Base-by-base conservation (phyloP, 805 yeast species). In the Lipomyces sp. region DNA sequence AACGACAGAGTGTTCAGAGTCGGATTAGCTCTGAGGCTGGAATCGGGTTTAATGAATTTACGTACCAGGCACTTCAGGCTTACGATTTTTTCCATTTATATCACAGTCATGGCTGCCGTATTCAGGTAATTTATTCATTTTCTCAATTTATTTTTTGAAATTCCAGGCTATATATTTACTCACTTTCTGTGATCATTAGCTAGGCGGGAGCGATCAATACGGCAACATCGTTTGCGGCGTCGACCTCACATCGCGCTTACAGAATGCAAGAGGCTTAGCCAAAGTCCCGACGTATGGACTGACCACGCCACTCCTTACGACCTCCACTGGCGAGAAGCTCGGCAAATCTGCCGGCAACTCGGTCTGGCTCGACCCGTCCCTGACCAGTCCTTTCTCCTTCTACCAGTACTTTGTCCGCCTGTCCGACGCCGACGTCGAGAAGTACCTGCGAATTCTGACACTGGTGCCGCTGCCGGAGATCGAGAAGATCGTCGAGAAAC, bases 341-440 rank as follows among this genome's bases (percentile, higher is more conserved):
- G 98, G 98, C 28, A 93, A 93, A 64, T 85, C 95, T 49, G 96
- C 96, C 1, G 98, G 98, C 0, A 93, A 93, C 71, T 98, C 98
- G 0, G 80, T 93, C 1, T 93, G 93, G 69, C 81, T 93, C 47
- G 90, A 84, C 62, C 74, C 80, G 6, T 67, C 71, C n/a, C 68
- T 85, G 51, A 91, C 96, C 1, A 75, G 86, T 14, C 82, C 95
- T 0, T 93, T 79, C 67, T 84, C 86, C 41, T 68, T 93, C 57
- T 93, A 84, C 65, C 98, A 93, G 63, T 49, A 83, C 64, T 85
- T 93, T 68, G 79, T 84, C 62, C 85, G 86, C 58, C 74, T 84
- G 0, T 81, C 85, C 0, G 98, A 90, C 68, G 82, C 77, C 16
- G 90, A 84, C 56, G 82, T 90, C 2, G 77, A 70, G 32, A 78